Conservation (phyloP, 225 moss, liverwort and hornwort genomes). For the Physcomitrellopsis africana region DNA sequence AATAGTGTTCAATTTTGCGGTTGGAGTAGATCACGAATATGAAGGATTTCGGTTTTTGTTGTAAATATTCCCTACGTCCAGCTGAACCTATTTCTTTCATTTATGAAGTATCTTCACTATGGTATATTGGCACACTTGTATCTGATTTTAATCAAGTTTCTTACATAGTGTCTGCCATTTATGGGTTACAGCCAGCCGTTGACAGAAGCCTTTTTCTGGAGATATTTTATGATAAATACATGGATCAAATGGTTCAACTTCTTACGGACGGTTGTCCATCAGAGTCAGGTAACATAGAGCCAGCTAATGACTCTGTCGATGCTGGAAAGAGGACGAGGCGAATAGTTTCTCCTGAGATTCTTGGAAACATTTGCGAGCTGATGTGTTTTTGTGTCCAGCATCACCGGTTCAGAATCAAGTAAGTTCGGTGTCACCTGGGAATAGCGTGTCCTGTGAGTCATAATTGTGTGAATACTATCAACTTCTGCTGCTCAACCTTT, state of each 20-base stretch:
- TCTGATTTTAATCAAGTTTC: constrained; percentile 17
- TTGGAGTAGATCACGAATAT: constrained; percentile 5
- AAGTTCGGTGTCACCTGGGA: constrained; percentile 35
- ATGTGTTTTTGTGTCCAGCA: constrained; percentile 99
- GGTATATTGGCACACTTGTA: neutral
- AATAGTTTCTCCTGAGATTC: constrained; percentile 84
- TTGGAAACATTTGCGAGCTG: constrained; percentile 97
- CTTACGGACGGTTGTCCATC: constrained; percentile 83
- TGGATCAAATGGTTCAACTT: constrained; percentile 94
- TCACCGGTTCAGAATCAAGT: constrained; percentile 98
- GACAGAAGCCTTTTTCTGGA: constrained; percentile 84
- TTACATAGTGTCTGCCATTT: constrained; percentile 17
- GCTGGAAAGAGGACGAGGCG: constrained; percentile 58
- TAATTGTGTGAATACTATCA: constrained; percentile 13
- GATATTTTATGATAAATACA: constrained; percentile 96
- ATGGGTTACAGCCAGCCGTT: constrained; percentile 51
- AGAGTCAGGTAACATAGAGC: constrained; percentile 55
- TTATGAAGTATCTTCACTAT: constrained; percentile 1
- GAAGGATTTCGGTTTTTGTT: constrained; percentile 21
- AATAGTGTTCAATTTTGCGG: neutral
- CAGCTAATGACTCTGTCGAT: constrained; percentile 54
- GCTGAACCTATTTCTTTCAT: neutral
- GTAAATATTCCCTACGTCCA: neutral
- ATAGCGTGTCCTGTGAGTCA: constrained; percentile 8
- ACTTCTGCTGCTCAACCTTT: constrained; percentile 8